Evolutionary conservation across 2,329 filamentous ascomycete genomes (phyloP), one percentile per base, ranked within the genome.

Genomic region (Aspergillus puulaauensis): DNA sequence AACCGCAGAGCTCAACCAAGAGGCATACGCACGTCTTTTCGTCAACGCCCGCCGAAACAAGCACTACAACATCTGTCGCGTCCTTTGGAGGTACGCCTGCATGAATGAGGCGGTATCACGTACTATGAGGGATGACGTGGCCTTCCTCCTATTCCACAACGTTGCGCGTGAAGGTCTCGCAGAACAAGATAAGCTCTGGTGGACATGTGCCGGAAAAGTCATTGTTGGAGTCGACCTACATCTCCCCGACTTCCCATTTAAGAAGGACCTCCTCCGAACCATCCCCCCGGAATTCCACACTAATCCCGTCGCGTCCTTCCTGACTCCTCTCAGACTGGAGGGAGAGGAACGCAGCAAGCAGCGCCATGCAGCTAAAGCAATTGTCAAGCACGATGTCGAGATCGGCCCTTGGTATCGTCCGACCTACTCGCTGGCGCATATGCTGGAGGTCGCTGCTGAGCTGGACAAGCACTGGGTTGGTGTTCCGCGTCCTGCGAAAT

Each of bases 51-150:
- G 72, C 70, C 67, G 66, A 19, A 60, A 58, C 45, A 67, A 66
- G 21, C 62, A 67, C 37, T 76, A 75, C 60, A 82, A 80, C 53
- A 64, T 77, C 11, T 76, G 74, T 51, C 75, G 75, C 11, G 77
- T 81, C 8, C 59, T 82, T 6, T 82, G 80, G 80, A 70, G 70
- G 59, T 79, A 80, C 66, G 76, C 78, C 6, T 81, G 79, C 60
- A 68, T 80, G 56, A 52, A 70, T 15, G 68, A 67, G 8, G 41
- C 47, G 11, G 73, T 74, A 11, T 75, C 67, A 15, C 58, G 58
- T 24, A 60, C 61, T 4, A 79, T 79, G 72, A 69, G 67, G 50
- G 57, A 68, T 23, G 54, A 64, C 7, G 68, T 79, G 6, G 49
- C 67, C 23, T 58, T 40, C 35, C 73, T 72, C 41, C 62, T 79